Base-by-base conservation (phyloP, 805 yeast genomes). In the Schwanniomyces occidentalis region DNA sequence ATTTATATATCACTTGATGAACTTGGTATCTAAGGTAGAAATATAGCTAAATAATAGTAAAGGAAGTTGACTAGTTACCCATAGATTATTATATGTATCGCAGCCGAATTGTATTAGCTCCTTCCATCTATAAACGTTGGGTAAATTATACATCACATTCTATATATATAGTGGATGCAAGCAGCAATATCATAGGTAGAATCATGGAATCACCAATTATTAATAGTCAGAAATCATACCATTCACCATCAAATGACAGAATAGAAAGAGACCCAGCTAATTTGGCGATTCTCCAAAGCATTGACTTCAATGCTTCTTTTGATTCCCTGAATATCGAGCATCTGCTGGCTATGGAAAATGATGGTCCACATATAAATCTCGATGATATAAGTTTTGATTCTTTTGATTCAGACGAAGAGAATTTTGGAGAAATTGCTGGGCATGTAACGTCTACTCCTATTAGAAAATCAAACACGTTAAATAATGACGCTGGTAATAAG, bases 311-410 rank as follows among this genome's bases (percentile, higher is more conserved):
- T 12, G 30, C 30, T 18, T 33, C 36, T n/a, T 34, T 34, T 19
- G 34, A 34, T 15, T 28, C 33, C 4, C 33, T 28, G 36, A 24
- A 22, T 12, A 24, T 23, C 16, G 33, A 34, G 15, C 26, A 16
- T 8, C 27, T 20, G 5, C 10, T 3, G 14, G 24, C 12, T 23
- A 34, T 18, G 12, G 17, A 14, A 20, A 13, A 10, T 8, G 15
- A 14, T 7, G 22, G 21, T 16, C 13, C 10, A 15, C 9, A 24
- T 13, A 12, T 24, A 10, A 26, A 33, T 16, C 19, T 33, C 6
- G 36, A 34, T n/a, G 34, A 34, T n/a, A 34, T 34, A n/a, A 29
- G 38, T 13, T 34, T 34, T 8, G 20, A 24, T 13, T 34, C 37
- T 4, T 34, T 34, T 28, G 30, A 34, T 16, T 34, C 38, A 3